Evolutionary conservation across 2,329 filamentous ascomycete species (phyloP).

Genomic region (Fusarium sp.): DNA sequence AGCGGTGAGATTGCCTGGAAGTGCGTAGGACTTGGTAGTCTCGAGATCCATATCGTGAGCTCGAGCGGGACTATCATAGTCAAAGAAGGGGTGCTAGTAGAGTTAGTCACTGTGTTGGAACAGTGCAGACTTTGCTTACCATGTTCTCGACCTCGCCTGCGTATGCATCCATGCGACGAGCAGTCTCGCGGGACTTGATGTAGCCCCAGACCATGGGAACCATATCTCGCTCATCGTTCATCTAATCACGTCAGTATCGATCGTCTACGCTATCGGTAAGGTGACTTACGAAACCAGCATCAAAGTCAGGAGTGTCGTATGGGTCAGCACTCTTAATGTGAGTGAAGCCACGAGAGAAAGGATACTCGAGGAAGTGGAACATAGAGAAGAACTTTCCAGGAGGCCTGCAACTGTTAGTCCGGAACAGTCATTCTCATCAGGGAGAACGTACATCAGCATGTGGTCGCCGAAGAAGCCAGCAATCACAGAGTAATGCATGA

Average conservation of each 20-base stretch:
- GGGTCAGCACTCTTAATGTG: constrained; percentile 79
- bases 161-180: constrained; percentile 81
- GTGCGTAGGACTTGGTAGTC: constrained; percentile 81
- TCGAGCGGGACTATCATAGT: constrained; percentile 76
- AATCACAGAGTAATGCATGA: constrained; percentile 88
- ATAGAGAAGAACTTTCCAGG: constrained; percentile 86
- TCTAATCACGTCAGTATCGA: constrained; percentile 49
- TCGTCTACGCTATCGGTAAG: accelerated
- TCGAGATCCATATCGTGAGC: constrained; percentile 79
- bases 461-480: constrained; percentile 74
- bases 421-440: accelerated
- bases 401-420: constrained; percentile 64
- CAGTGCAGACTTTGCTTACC: constrained; percentile 47
- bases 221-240: constrained; percentile 89
- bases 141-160: constrained; percentile 77
- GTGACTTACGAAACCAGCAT: constrained; percentile 73
- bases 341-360: constrained; percentile 78
- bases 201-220: constrained; percentile 87
- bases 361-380: constrained; percentile 86
- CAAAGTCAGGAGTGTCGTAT: constrained; percentile 82
- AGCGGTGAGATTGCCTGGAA: constrained; percentile 77
- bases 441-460: constrained; percentile 64
- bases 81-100: constrained; percentile 74
- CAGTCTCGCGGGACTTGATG: constrained; percentile 85
- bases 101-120: background rate